These are phyloP conservation scores for Aspergillus piperis DNA, from an alignment of 2,329 filamentous ascomycete species.

Conservation along the genomic window DNA sequence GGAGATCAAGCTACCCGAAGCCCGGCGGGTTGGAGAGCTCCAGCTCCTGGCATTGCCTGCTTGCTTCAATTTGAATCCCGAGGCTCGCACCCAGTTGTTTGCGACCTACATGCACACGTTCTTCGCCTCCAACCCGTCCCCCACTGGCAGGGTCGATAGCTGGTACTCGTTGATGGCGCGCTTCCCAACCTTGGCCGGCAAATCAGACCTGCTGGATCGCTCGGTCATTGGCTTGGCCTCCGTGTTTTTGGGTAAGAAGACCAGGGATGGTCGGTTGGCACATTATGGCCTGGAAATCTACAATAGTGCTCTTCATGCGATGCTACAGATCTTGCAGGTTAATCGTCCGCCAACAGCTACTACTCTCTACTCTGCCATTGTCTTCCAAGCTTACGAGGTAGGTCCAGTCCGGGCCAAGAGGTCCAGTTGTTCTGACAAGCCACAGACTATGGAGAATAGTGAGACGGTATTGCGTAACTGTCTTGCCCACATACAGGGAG, in stretches of 20 bases:
- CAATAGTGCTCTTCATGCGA: not conserved
- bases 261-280: not conserved
- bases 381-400: slow-evolving; percentile 1
- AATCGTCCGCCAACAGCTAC: not conserved
- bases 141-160: not conserved
- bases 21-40: not conserved
- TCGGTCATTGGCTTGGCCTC: not conserved
- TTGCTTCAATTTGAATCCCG: not conserved
- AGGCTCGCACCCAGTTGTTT: slow-evolving; percentile 13
- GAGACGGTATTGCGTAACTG: not conserved
- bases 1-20: not conserved
- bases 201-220: not conserved
- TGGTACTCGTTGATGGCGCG: not conserved
- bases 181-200: not conserved
- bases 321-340: not conserved
- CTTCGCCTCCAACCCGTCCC: not conserved
- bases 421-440: not conserved
- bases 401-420: not conserved
- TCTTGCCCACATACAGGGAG: not conserved
- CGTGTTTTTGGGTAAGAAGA: not conserved
- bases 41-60: not conserved
- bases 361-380: not conserved
- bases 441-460: not conserved
- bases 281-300: not conserved
- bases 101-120: not conserved